Base-by-base conservation (phyloP, 805 yeast genomes). In the Sugiyamaella smithiae region DNA sequence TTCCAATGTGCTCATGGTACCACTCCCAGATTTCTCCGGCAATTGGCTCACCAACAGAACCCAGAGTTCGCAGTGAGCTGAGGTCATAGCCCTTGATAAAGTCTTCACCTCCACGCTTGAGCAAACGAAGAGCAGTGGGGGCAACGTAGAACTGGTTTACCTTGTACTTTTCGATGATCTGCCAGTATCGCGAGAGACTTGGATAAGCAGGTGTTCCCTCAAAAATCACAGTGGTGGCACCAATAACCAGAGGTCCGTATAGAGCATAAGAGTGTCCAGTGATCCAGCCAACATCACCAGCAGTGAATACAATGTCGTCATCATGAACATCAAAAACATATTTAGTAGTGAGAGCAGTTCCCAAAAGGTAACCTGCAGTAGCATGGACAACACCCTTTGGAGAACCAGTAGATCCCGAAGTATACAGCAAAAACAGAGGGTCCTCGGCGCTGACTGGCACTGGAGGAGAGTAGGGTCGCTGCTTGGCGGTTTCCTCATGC, bases 231-330 rank as follows among this genome's bases (percentile, higher is more conserved):
- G 97, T 82, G 42, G 98, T 84, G 46, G 90, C 87, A 69, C 98
- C 99, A 28, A 82, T 67, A 25, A 82, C 71, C 58, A 93, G 78
- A 36, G 99, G 99, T 52, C 98, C 98, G 64, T 93, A 93, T 41
- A 91, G 79, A 38, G 88, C 96, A 66, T 91, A 93, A 7, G 97
- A 86, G 70, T 93, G 99, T 59, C 98, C 98, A 14, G 99, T 93
- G 67, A 93, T 93, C 98, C 99, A 93, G 66, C 99, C 98, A 49
- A 93, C 88, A 67, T 93, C 98, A 65, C 98, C 98, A 33, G 98
- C 98, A 36, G 98, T 91, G 75, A 93, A 91, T 53, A 91, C 70
- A 38, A 85, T 76, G 68, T 93, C 98, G 54, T 84, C 85, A 51
- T 82, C 82, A 65, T 88, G 96, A 43, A 93, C 82, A 67, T 95